A percentile compares a stretch with the other conserved stretches of the same genome.
These are phyloP conservation scores for Rhodomyrtus tomentosa DNA, from an alignment of 345 rosid genomes.

Conservation along the genomic window DNA sequence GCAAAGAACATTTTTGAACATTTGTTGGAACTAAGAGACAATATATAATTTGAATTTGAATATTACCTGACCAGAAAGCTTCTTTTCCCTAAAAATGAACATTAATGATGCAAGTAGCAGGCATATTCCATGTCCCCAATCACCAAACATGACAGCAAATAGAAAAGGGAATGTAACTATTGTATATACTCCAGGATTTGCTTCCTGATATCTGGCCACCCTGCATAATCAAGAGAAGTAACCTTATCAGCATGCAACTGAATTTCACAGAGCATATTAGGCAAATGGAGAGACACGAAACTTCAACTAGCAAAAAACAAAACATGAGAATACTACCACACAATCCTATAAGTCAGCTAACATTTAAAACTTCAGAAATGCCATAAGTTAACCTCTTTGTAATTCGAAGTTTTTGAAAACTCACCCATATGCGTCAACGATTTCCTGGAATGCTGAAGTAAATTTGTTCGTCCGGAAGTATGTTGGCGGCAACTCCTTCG, in stretches of 20 bases:
- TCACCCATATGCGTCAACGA: slow-evolving; percentile 97
- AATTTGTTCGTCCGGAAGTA: slow-evolving; percentile 85
- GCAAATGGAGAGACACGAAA: not conserved
- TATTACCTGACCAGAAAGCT: slow-evolving; percentile 84
- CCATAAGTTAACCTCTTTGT: not conserved
- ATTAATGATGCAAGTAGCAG: slow-evolving; percentile 63
- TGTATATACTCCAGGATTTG: slow-evolving; percentile 93
- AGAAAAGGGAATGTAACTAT: slow-evolving; percentile 91
- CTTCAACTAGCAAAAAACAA: not conserved
- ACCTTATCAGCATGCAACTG: not conserved
- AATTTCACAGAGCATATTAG: not conserved
- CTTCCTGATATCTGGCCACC: slow-evolving; percentile 89
- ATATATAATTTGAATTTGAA: not conserved
- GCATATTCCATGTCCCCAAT: slow-evolving; percentile 99
- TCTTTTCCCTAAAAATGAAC: slow-evolving; percentile 71
- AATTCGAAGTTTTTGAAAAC: slow-evolving; percentile 10
- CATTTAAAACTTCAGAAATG: not conserved
- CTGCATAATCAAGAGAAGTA: slow-evolving; percentile 29
- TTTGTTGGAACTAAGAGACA: not conserved
- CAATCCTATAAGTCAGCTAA: not conserved
- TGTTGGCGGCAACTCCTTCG: slow-evolving; percentile 89
- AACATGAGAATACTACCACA: not conserved
- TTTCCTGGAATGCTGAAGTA: slow-evolving; percentile 87
- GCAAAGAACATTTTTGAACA: not conserved
- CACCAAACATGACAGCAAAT: slow-evolving; percentile 99